A percentile compares a stretch with the other conserved stretches of the same genome.
phyloP scores from a whole-genome alignment of 352 stramenopile species.

The Globisporangium okanoganense region DNA sequence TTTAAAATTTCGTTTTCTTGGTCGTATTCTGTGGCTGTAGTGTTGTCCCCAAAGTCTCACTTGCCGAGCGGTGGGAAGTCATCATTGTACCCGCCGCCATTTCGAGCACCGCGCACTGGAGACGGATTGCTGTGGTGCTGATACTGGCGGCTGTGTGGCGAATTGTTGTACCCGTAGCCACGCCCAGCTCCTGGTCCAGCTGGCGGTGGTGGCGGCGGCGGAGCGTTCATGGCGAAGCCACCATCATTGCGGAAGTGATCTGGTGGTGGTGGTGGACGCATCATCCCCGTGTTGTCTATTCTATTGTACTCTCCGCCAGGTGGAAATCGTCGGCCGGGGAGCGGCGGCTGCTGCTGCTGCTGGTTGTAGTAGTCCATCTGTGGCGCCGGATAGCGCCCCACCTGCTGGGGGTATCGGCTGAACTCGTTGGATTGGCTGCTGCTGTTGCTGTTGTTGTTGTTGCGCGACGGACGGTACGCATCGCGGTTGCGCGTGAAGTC shows the following conservation, averaged over 20 bases:
- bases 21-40: background rate
- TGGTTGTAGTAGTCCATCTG: constrained; percentile 17
- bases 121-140: constrained; percentile 10
- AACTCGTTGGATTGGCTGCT: constrained; percentile 16
- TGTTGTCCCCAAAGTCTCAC: constrained; percentile 17
- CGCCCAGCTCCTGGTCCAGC: constrained; percentile 11
- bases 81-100: constrained; percentile 46
- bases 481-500: constrained; percentile 88
- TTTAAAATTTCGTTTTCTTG: background rate
- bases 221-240: constrained; percentile 28
- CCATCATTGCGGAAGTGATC: constrained; percentile 30
- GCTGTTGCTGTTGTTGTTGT: constrained; percentile 7
- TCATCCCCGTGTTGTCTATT: constrained; percentile 39
- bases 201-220: constrained; percentile 23
- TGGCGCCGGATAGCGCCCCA: constrained; percentile 7
- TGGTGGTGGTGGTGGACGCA: constrained; percentile 30
- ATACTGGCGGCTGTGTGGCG: constrained; percentile 7
- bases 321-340: constrained; percentile 26
- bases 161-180: constrained; percentile 8
- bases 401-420: constrained; percentile 21
- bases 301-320: constrained; percentile 44
- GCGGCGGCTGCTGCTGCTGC: constrained; percentile 24
- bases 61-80: constrained; percentile 72
- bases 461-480: constrained; percentile 41
- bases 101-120: constrained; percentile 14